Base-by-base conservation (phyloP, 306 rosid species). In the Prunus armeniaca region DNA sequence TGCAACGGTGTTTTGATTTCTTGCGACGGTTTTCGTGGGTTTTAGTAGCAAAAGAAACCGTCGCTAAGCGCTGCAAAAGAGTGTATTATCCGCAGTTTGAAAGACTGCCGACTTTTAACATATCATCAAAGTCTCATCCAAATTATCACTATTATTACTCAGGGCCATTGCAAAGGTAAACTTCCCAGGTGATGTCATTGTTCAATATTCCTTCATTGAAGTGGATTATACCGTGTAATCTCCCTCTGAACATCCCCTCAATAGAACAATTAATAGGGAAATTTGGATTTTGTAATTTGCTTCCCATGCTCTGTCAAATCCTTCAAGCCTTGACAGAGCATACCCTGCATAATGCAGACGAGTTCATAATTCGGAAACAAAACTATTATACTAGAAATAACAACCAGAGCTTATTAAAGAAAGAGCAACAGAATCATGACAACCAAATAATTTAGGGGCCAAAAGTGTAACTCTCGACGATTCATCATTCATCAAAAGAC, bases 211-310 rank as follows among this genome's bases (percentile, higher is more conserved):
- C 79, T 67, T 77, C 90, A 51, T 89, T 88, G 73, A 88, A 91
- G 78, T 8, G 98, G 98, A 73, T 89, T 82, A 71, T 93, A 89
- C 98, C 98, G 89, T 51, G 93, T 70, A 80, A 93, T 82, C 98
- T 82, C 19, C 97, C 98, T 80, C 87, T 89, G 64, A 91, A 89
- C 91, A 93, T 82, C 58, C 97, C 98, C 82, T 93, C 91, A 38
- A 89, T 43, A 14, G 98, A 86, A 80, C 84, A 81, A 80, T 81
- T 87, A 50, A 67, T 80, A 41, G 81, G 89, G 85, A 65, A 82
- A 52, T 78, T 79, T 56, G 88, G 64, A 78, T 78, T 30, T 71
- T 28, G 93, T 86, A 89, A 82, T 85, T 69, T 84, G 82, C 87
- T 89, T 89, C 82, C 92, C 95, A 67, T 82, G 68, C 73, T 87